Conservation (phyloP, 163 green algal species). For the Scenedesmus sp. region DNA sequence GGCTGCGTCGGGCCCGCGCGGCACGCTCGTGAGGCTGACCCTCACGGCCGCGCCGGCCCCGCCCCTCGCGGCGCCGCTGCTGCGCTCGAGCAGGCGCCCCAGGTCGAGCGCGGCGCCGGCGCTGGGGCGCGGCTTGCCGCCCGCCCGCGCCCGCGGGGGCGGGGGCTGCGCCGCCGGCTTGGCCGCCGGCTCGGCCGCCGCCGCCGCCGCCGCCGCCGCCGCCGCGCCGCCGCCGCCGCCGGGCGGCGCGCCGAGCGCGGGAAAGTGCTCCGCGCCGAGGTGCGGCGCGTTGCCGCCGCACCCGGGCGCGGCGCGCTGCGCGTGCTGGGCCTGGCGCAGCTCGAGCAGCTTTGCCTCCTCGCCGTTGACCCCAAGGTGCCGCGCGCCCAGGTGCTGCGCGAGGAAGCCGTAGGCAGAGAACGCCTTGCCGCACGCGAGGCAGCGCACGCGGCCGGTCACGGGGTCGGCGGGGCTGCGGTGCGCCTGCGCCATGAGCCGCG, state of each 20-base stretch:
- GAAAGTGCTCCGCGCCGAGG: constrained; percentile 14
- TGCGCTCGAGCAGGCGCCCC: constrained; percentile 10
- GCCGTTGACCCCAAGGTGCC: constrained; percentile 62
- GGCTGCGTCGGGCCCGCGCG: neutral
- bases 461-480: constrained; percentile 47
- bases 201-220: constrained; percentile 2
- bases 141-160: neutral
- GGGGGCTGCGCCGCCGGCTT: neutral
- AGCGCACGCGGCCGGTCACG: constrained; percentile 56
- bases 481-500: constrained; percentile 49
- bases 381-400: constrained; percentile 66
- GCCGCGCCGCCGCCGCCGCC: no score
- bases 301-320: neutral
- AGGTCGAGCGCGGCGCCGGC: neutral
- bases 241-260: neutral
- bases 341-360: constrained; percentile 54
- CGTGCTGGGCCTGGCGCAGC: constrained; percentile 27
- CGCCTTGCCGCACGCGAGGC: constrained; percentile 58
- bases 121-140: constrained; percentile 15
- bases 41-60: neutral
- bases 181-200: neutral
- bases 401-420: constrained; percentile 58
- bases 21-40: neutral
- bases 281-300: neutral
- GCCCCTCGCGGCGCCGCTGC: neutral